Conservation (phyloP, 257 asterid species). For the Verbascum thapsus region DNA sequence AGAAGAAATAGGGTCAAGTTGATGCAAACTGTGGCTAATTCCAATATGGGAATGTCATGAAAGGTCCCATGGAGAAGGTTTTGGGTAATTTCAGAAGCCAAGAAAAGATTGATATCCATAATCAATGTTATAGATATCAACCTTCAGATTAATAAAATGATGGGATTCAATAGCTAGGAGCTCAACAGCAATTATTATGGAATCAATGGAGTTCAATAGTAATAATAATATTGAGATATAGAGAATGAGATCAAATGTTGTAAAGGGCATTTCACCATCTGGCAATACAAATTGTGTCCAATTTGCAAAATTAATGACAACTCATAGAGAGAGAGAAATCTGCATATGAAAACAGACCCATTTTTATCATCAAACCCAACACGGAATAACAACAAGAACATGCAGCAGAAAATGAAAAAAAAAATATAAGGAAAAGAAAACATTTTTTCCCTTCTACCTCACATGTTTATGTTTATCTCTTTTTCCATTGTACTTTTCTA, state of each 20-base stretch:
- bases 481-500: constrained; percentile 21
- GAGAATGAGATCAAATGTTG: constrained; percentile 58
- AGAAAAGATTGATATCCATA: constrained; percentile 75
- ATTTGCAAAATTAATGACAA: constrained; percentile 53
- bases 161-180: constrained; percentile 39
- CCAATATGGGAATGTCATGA: constrained; percentile 57
- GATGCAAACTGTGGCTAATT: constrained; percentile 73
- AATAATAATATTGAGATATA: constrained; percentile 30
- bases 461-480: constrained; percentile 25
- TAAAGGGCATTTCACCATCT: constrained; percentile 86
- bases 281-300: constrained; percentile 42
- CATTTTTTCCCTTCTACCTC: constrained; percentile 17
- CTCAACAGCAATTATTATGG: constrained; percentile 22
- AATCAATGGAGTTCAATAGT: constrained; percentile 32
- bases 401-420: constrained; percentile 26
- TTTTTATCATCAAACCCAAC: constrained; percentile 48
- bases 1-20: constrained; percentile 68
- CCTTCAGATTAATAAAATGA: constrained; percentile 39
- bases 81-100: constrained; percentile 30
- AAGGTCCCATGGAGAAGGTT: constrained; percentile 38
- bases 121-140: constrained; percentile 53
- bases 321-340: constrained; percentile 55
- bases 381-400: constrained; percentile 36
- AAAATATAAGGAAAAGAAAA: background rate
- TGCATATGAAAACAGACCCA: constrained; percentile 61